Evolutionary conservation across 441 rosid genomes (phyloP), one percentile per base, ranked within the genome.

Genomic region (Mallotus repandus): DNA sequence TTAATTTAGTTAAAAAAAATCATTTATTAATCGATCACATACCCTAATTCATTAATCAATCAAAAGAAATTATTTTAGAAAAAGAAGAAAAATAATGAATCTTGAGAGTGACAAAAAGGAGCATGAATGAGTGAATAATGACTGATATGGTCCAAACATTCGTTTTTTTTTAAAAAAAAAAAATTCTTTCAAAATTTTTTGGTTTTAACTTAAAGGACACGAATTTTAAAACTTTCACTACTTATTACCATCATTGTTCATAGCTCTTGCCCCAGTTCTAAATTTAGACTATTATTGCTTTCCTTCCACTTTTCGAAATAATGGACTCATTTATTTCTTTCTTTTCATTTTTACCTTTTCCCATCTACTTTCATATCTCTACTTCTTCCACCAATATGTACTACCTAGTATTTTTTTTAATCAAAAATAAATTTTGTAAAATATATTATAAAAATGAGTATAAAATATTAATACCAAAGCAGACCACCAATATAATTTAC

Each of bases 291-390:
- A 14, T 29, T 48, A 52, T 66, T 57, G 64, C 57, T 68, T 57
- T 57, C 59, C 12, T 19, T 25, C 64, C 64, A 56, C 76, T 73
- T 73, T 64, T 43, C 70, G 38, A 64, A 72, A 72, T 53, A 50
- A 64, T 48, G 45, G 49, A 6, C 15, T 54, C 48, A n/a, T 68
- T 54, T 38, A 54, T 57, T 69, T 57, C 19, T 57, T 69, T 57
- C 19, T 7, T 43, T 69, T 48, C 25, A 55, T 18, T 7, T 5
- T 49, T 12, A 21, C 12, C 35, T 25, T 58, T 58, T 58, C 7
- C 29, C 8, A 15, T 16, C 7, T 18, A 0, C 13, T 14, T 53
- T 53, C 19, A 9, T 53, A 9, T 6, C 22, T 55, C 9, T 55
- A 8, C 60, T n/a, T 8, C 10, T 12, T 19, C 12, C 11, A 9